phyloP scores from a whole-genome alignment of 371 early-diverging fungal species.

The Circinella minor region DNA sequence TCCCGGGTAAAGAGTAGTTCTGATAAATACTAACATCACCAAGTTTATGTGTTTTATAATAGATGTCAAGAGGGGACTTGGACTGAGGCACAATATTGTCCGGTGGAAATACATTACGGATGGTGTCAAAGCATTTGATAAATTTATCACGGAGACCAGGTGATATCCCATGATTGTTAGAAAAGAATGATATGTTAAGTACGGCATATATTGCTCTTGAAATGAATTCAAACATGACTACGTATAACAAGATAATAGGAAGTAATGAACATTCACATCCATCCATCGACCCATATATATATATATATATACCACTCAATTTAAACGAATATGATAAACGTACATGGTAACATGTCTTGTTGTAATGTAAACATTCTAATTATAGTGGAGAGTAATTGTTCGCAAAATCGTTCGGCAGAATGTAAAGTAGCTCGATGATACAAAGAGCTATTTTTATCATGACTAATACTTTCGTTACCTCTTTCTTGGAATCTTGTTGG shows the following conservation, averaged over 20 bases:
- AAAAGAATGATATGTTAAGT: background rate
- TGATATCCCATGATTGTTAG: background rate
- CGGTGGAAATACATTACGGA: background rate
- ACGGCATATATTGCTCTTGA: background rate
- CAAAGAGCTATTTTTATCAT: background rate
- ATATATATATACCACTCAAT: background rate
- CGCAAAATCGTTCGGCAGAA: background rate
- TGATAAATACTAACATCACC: background rate
- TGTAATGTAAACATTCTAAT: background rate
- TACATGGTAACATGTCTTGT: background rate
- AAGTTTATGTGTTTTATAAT: background rate
- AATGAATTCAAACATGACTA: conserved; percentile 6
- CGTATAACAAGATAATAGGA: background rate
- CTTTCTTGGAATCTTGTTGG: background rate
- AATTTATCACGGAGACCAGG: background rate
- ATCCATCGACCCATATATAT: too few relatives aligned
- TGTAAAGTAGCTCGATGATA: background rate
- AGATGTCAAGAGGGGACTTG: conserved; percentile 4
- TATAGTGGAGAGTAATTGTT: background rate
- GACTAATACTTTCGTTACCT: background rate
- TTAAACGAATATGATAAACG: background rate
- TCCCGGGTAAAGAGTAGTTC: conserved; percentile 4
- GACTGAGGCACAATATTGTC: conserved; percentile 7
- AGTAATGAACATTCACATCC: too few relatives aligned
- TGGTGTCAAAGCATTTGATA: background rate